Conservation (phyloP, 2,329 filamentous ascomycete species). For the Aphanocladium album region DNA sequence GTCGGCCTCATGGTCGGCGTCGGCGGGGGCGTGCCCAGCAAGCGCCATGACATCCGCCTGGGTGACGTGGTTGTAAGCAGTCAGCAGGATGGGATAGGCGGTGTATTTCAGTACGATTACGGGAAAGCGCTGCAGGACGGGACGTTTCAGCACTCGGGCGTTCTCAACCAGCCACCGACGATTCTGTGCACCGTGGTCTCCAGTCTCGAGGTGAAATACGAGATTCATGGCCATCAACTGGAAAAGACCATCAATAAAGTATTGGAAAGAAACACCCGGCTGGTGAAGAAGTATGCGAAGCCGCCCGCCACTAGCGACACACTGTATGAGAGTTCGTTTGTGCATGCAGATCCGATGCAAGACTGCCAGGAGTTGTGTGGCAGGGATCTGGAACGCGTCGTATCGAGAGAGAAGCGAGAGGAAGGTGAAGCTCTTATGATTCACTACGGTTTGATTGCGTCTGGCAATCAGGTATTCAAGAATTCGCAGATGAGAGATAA, state of each 20-base stretch:
- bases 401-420: not conserved
- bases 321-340: conserved; percentile 8
- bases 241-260: not conserved
- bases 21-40: conserved; percentile 31
- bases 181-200: conserved; percentile 13
- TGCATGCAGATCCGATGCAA: conserved; percentile 1
- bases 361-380: not conserved
- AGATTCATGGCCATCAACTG: conserved; percentile 16
- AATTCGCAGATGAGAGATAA: not conserved
- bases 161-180: conserved; percentile 18
- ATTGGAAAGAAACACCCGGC: conserved; percentile 11
- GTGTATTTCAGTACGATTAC: conserved; percentile 24
- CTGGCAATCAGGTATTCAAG: too few species aligned
- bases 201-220: conserved; percentile 10
- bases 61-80: conserved; percentile 23
- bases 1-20: conserved; percentile 27
- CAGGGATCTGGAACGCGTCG: not conserved
- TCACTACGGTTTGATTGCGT: too few species aligned
- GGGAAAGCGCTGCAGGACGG: conserved; percentile 20
- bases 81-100: conserved; percentile 2
- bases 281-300: conserved; percentile 13
- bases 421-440: not conserved
- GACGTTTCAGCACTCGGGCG: conserved; percentile 13
- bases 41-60: conserved; percentile 29
- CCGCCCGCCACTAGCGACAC: conserved; percentile 11